Percentiles rank a stretch among this genome's conserved stretches.
These are phyloP conservation scores for Chernovozyma aurita DNA, from an alignment of 1,139 yeast genomes.

Conservation along the genomic window DNA sequence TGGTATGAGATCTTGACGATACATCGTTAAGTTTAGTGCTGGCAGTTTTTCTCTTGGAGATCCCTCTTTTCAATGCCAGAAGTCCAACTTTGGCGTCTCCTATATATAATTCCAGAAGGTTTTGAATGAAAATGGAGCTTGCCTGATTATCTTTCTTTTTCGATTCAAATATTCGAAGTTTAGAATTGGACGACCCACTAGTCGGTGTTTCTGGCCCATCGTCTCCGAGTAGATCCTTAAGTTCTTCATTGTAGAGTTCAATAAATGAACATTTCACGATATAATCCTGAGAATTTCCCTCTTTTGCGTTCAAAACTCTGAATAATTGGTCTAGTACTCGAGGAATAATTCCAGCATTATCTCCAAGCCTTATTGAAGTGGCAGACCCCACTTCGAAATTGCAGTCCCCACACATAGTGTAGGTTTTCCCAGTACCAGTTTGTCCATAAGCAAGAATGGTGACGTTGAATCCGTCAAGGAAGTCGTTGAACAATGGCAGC, in stretches of 20 bases:
- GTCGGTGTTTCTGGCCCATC: slow-evolving; percentile 19
- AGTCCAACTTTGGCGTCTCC: slow-evolving; percentile 53
- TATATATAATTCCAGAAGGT: slow-evolving; percentile 52
- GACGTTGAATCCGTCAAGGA: slow-evolving; percentile 67
- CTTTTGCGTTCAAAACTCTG: slow-evolving; percentile 27
- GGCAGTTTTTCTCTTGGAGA: slow-evolving; percentile 58
- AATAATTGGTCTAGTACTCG: slow-evolving; percentile 56
- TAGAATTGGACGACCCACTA: slow-evolving; percentile 17
- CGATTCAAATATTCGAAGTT: slow-evolving; percentile 49
- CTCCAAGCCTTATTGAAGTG: slow-evolving; percentile 16
- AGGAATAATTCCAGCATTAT: slow-evolving; percentile 64
- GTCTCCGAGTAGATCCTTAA: slow-evolving; percentile 54
- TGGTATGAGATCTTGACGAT: slow-evolving; percentile 71
- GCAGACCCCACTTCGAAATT: slow-evolving; percentile 13
- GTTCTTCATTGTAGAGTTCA: slow-evolving; percentile 70
- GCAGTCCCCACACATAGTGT: slow-evolving; percentile 77
- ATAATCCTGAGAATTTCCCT: slow-evolving; percentile 34
- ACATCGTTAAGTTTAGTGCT: slow-evolving; percentile 65
- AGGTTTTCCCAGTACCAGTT: slow-evolving; percentile 86
- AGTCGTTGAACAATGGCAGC: slow-evolving; percentile 58
- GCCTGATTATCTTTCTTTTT: slow-evolving; percentile 17
- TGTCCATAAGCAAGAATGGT: slow-evolving; percentile 87
- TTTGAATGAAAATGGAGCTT: slow-evolving; percentile 41
- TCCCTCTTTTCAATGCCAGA: slow-evolving; percentile 48
- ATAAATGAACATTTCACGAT: slow-evolving; percentile 66